Conservation (phyloP, 176 grass and related monocot species). For the Puya raimondii region DNA sequence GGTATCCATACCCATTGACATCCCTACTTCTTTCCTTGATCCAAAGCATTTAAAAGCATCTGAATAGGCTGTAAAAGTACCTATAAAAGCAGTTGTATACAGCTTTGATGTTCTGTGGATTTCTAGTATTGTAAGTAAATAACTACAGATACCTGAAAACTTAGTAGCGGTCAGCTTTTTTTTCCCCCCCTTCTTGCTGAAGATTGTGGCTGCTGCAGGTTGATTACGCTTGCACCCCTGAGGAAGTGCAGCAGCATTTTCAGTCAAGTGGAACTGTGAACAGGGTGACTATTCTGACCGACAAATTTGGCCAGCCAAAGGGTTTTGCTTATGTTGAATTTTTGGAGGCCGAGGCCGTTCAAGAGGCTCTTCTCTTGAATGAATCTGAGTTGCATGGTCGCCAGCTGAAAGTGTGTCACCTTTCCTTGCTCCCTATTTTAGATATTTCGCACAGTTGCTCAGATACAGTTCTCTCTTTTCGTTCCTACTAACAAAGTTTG, state of each 20-base stretch:
- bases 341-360: conserved; percentile 45
- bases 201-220: conserved; percentile 22
- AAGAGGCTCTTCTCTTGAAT: conserved; percentile 50
- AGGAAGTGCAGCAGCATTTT: conserved; percentile 67
- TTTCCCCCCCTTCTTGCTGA: background rate
- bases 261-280: conserved; percentile 59
- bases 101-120: too few relatives aligned
- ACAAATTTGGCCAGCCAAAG: conserved; percentile 55
- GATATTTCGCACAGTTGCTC: background rate
- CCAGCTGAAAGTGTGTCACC: conserved; percentile 40
- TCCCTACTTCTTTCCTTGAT: too few relatives aligned
- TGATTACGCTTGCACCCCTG: conserved; percentile 52
- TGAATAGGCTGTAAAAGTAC: too few relatives aligned
- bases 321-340: conserved; percentile 65
- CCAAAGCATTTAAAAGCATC: too few relatives aligned
- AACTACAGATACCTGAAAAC: too few relatives aligned
- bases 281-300: conserved; percentile 50
- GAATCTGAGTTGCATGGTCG: conserved; percentile 57
- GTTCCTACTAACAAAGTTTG: background rate
- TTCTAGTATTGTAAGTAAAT: too few relatives aligned
- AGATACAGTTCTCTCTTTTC: background rate
- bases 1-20: too few relatives aligned
- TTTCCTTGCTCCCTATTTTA: background rate
- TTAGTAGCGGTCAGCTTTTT: too few relatives aligned
- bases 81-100: too few relatives aligned